Base-by-base conservation (phyloP, 192 early-diverging fungal species). In the Linnemannia schmuckeri region DNA sequence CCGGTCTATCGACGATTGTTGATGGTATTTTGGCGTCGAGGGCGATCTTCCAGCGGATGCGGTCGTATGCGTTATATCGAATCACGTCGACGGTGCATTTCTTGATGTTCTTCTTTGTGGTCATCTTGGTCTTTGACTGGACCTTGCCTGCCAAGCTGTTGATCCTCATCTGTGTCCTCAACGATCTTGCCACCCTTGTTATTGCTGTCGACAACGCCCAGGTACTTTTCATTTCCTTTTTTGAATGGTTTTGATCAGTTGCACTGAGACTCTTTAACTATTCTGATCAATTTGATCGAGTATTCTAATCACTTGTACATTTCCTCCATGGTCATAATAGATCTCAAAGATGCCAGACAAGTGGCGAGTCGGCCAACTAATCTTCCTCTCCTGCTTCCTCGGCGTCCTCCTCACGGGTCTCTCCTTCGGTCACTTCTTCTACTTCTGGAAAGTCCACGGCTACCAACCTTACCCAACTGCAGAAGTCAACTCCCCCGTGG, bases 21-120 rank as follows among this genome's bases (percentile, higher is more conserved):
- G 95, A 96, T 63, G 95, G 94, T 55, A 91, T 96, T 84, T 89
- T 93, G 82, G 91, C 92, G 13, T 93, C 92, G 8, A 90, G 95
- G 76, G 91, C 93, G 66, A 95, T 96, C 69, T 96, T 96, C 86
- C 94, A 96, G 70, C 90, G 95, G 42, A 93, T 95, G 88, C 90
- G 93, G 18, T 93, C 92, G 7, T 95, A 95, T 79, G 92, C 94
- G 18, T 68, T 96, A 18, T 94, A 96, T 85, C 91, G 95, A 81
- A 95, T 96, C 72, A 90, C 95, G 42, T 95, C 94, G 7, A 96
- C 94, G 47, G 93, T 96, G 68, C 95, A 96, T 79, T 96, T 96
- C 78, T 82, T 96, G 81, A 77, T 96, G 18, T 96, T 96, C 83
- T 96, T 96, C 90, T 96, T 96, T 89, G 87, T 96, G 20, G 89